These are phyloP conservation scores for Yarrowia phangngaensis DNA, from an alignment of 805 yeast genomes.

Conservation along the genomic window DNA sequence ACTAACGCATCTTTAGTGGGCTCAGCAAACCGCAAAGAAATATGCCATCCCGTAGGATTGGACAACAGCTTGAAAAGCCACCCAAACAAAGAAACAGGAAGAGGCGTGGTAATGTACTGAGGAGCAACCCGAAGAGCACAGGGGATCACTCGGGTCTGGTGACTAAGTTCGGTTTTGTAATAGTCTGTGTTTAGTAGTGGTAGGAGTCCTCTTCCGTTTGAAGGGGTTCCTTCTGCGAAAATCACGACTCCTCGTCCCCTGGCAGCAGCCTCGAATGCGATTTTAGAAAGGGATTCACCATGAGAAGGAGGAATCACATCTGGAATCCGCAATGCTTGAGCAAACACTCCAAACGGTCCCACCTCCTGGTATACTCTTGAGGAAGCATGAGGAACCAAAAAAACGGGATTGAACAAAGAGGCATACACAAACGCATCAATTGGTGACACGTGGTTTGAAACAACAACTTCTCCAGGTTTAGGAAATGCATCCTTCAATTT, in stretches of 20 bases:
- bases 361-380: conserved; percentile 17
- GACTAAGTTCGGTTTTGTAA: conserved; percentile 27
- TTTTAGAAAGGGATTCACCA: conserved; percentile 16
- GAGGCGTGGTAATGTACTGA: conserved; percentile 37
- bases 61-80: conserved; percentile 35
- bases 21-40: conserved; percentile 35
- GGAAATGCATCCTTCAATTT: conserved; percentile 39
- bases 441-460: conserved; percentile 59
- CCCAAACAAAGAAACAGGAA: conserved; percentile 35
- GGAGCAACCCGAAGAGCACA: conserved; percentile 39
- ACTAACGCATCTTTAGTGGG: conserved; percentile 32
- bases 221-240: conserved; percentile 78
- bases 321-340: conserved; percentile 31
- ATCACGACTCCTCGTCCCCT: conserved; percentile 44
- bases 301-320: conserved; percentile 7
- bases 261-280: conserved; percentile 14
- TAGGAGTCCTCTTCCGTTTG: conserved; percentile 75
- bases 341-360: conserved; percentile 29
- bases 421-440: conserved; percentile 48
- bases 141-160: conserved; percentile 33
- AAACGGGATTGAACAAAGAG: conserved; percentile 32
- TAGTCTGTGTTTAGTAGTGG: conserved; percentile 46
- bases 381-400: conserved; percentile 44
- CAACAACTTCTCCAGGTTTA: conserved; percentile 46
- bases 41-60: conserved; percentile 33